Conservation (phyloP, 257 asterid species). For the Solanum lycopersicoides region DNA sequence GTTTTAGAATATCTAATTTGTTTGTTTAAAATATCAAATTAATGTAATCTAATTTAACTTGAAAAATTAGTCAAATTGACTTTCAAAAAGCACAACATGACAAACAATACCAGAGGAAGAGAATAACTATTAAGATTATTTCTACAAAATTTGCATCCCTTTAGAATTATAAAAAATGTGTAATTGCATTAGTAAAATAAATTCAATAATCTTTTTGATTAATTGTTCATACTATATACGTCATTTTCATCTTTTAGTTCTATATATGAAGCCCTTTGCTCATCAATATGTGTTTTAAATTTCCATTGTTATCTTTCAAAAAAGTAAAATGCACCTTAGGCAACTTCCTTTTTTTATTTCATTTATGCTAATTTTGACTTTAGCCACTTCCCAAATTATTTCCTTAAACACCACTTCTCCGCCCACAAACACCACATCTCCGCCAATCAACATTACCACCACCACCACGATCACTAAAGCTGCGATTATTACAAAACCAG, state of each 20-base stretch:
- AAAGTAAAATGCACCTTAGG: neutral
- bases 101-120: too few species aligned
- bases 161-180: neutral
- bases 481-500: conserved; percentile 19
- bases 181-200: neutral
- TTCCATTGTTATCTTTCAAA: neutral
- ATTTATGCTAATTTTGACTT: conserved; percentile 6
- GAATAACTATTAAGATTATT: neutral
- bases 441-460: neutral
- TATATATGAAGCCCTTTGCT: neutral
- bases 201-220: neutral
- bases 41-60: too few species aligned
- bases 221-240: neutral
- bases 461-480: conserved; percentile 7
- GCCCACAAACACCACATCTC: neutral
- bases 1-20: too few species aligned
- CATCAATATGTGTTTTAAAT: neutral
- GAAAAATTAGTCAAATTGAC: too few species aligned
- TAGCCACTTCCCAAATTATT: conserved; percentile 11
- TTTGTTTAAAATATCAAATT: too few species aligned
- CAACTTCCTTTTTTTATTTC: conserved; percentile 3
- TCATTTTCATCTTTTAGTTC: neutral
- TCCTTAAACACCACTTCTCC: neutral
- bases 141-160: neutral
- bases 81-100: too few species aligned